Evolutionary conservation across 2,329 filamentous ascomycete genomes (phyloP).

Genomic region (Didymella exigua): DNA sequence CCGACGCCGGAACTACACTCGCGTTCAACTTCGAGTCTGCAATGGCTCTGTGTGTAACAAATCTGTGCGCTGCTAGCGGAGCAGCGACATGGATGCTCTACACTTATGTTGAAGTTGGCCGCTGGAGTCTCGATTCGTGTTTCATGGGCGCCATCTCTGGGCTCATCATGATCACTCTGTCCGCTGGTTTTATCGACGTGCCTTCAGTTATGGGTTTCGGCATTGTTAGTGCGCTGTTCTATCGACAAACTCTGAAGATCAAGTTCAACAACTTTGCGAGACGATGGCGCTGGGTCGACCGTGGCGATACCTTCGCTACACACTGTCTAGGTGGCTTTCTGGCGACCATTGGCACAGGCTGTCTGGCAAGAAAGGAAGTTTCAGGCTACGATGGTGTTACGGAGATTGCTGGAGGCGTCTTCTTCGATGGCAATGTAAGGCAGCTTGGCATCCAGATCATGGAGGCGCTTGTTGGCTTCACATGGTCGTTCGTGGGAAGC

Average conservation of each 20-base stretch:
- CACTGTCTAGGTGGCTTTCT: constrained; percentile 60
- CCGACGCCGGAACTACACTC: constrained; percentile 58
- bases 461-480: constrained; percentile 58
- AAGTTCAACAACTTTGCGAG: constrained; percentile 58
- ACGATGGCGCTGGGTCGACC: constrained; percentile 59
- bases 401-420: constrained; percentile 57
- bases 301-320: constrained; percentile 62
- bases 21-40: constrained; percentile 58
- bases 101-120: constrained; percentile 51
- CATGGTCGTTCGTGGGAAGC: constrained; percentile 57
- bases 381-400: constrained; percentile 60
- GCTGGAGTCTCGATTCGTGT: constrained; percentile 57
- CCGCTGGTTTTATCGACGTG: constrained; percentile 58
- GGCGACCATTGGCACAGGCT: constrained; percentile 58
- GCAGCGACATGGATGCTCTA: constrained; percentile 56
- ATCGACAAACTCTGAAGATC: constrained; percentile 59
- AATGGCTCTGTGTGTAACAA: constrained; percentile 58
- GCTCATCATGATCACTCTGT: constrained; percentile 59
- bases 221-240: constrained; percentile 54
- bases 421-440: constrained; percentile 59
- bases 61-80: constrained; percentile 56
- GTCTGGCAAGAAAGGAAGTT: constrained; percentile 59
- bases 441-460: constrained; percentile 59
- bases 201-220: constrained; percentile 58
- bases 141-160: constrained; percentile 61